Evolutionary conservation across 176 grass and related monocot species (phyloP).

Genomic region (Ananas comosus): DNA sequence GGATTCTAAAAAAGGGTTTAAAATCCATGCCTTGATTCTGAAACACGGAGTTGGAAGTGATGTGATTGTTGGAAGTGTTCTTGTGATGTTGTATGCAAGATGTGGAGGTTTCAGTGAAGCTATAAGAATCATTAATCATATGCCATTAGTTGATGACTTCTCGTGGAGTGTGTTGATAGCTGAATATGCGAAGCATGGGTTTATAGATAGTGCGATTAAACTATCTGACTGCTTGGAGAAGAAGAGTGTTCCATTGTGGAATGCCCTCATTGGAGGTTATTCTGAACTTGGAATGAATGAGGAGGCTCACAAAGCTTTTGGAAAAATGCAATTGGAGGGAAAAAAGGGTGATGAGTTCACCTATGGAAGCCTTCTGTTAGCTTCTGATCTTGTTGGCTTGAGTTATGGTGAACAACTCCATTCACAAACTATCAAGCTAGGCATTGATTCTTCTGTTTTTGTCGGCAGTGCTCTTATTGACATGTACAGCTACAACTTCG

Average conservation of each 20-base stretch:
- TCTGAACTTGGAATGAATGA: conserved; percentile 9
- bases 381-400: conserved; percentile 11
- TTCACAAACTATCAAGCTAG: conserved; percentile 7
- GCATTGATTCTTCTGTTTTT: conserved; percentile 14
- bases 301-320: conserved; percentile 13
- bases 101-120: conserved; percentile 21
- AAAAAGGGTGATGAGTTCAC: conserved; percentile 19
- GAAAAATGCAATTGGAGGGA: conserved; percentile 15
- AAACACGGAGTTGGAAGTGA: conserved; percentile 15
- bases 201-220: conserved; percentile 4
- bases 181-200: conserved; percentile 21
- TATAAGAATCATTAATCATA: not conserved
- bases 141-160: conserved; percentile 23
- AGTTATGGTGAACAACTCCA: conserved; percentile 25
- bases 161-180: conserved; percentile 23
- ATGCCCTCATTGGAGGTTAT: conserved; percentile 23
- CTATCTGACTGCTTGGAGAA: conserved; percentile 10
- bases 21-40: conserved; percentile 12
- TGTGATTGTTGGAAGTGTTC: conserved; percentile 15
- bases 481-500: conserved; percentile 25
- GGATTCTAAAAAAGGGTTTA: conserved; percentile 17
- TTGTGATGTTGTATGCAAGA: conserved; percentile 18
- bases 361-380: conserved; percentile 19
- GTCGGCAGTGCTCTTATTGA: conserved; percentile 21
- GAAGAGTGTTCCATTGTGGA: conserved; percentile 18